These are phyloP conservation scores for Botrytis fabae DNA, from an alignment of 2,329 filamentous ascomycete species.

Conservation along the genomic window DNA sequence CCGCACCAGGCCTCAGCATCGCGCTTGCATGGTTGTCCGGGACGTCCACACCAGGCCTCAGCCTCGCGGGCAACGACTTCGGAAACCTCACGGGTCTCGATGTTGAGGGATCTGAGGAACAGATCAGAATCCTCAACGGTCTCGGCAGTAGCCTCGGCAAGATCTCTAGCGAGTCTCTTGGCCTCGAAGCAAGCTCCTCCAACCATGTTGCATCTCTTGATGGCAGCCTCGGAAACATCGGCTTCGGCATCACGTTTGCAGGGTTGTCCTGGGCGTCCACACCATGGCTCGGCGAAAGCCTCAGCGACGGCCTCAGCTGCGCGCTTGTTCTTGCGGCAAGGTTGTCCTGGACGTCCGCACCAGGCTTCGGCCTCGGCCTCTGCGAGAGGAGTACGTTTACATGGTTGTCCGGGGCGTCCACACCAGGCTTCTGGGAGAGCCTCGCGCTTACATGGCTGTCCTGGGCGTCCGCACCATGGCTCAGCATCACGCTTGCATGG, in stretches of 20 bases:
- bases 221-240: constrained; percentile 12
- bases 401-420: constrained; percentile 23
- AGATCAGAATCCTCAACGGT: constrained; percentile 1
- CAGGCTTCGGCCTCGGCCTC: constrained; percentile 6
- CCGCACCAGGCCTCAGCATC: constrained; percentile 40
- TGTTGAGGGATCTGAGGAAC: constrained; percentile 12
- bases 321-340: constrained; percentile 16
- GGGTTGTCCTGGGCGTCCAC: constrained; percentile 17
- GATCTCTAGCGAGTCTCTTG: constrained; percentile 24
- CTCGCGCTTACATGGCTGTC: constrained; percentile 21
- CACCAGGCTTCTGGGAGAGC: constrained; percentile 30
- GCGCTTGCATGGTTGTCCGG: constrained; percentile 17
- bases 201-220: constrained; percentile 24
- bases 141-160: constrained; percentile 19
- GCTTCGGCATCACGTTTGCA: constrained; percentile 24
- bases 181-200: constrained; percentile 26
- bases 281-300: neutral
- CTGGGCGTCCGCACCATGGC: constrained; percentile 18
- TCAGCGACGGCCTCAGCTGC: constrained; percentile 12
- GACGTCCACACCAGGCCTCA: constrained; percentile 19
- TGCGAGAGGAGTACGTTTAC: constrained; percentile 26
- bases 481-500: constrained; percentile 22
- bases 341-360: constrained; percentile 21
- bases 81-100: constrained; percentile 23
- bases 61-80: constrained; percentile 23